Percentiles rank a stretch among this genome's conserved stretches.
Evolutionary conservation across 495 filamentous ascomycete species (phyloP).

Genomic region (Xylaria curta): DNA sequence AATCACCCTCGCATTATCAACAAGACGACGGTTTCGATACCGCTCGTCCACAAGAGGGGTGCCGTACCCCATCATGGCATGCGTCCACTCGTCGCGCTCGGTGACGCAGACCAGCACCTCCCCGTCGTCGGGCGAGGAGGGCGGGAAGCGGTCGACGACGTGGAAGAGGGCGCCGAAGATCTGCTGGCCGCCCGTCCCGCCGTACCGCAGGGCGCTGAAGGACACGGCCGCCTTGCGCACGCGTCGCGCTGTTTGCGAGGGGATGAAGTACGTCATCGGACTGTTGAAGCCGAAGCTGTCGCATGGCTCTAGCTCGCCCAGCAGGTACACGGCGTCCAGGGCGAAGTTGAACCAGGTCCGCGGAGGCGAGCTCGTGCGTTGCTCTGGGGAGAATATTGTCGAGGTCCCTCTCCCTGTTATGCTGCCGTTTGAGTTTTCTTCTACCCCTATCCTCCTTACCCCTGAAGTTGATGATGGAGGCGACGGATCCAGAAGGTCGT

Average conservation of each 20-base stretch:
- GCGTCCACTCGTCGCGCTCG: constrained; percentile 39
- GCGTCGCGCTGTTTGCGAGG: constrained; percentile 42
- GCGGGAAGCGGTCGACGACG: constrained; percentile 46
- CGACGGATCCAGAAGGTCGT: constrained; percentile 21
- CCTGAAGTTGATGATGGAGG: background rate
- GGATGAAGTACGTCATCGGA: constrained; percentile 51
- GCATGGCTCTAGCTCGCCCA: constrained; percentile 51
- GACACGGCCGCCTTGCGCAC: constrained; percentile 44
- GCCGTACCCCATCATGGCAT: constrained; percentile 33
- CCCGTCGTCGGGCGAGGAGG: constrained; percentile 8
- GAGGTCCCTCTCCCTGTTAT: background rate
- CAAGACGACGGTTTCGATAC: background rate
- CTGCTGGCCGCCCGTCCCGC: constrained; percentile 39
- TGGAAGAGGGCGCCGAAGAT: constrained; percentile 51
- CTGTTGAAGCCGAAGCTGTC: constrained; percentile 49
- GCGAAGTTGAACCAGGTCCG: constrained; percentile 49
- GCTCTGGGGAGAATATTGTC: background rate
- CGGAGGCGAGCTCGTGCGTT: constrained; percentile 32
- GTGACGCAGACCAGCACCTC: constrained; percentile 44
- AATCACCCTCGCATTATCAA: too few species aligned
- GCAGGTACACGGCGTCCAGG: constrained; percentile 46
- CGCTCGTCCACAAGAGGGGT: constrained; percentile 26
- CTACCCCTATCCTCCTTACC: background rate
- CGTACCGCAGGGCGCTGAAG: constrained; percentile 44
- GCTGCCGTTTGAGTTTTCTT: background rate